Base-by-base conservation (phyloP, 2,329 filamentous ascomycete genomes). In the Calonectria crousiana region DNA sequence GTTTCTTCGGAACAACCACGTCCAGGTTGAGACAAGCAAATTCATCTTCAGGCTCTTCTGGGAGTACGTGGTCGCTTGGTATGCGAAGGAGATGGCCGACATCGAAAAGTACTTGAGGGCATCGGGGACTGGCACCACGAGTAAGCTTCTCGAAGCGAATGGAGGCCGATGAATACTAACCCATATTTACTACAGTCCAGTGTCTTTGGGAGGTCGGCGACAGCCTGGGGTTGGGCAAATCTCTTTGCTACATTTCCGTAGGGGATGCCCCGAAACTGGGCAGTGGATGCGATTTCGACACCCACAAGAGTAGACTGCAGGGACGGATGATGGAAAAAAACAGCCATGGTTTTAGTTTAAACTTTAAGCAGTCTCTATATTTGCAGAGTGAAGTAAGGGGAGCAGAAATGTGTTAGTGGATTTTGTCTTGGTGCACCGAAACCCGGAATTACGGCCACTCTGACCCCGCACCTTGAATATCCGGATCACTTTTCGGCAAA, bases 21-120 rank as follows among this genome's bases (percentile, higher is more conserved):
- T 87, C 86, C 20, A 88, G 72, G 73, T 87, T 88, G 69, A 87
- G 76, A 62, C 86, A 88, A 51, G 79, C 78, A 20, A 87, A 85
- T 74, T 88, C 86, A 72, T 87, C 84, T 74, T 87, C 85, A 0
- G 74, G 74, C 58, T 86, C 84, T 0, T 4, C 4, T 3, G 74
- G 75, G 8, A 79, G 47, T 3, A 30, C 30, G n/a, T 79, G 78
- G 32, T 84, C 81, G 47, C 83, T 82, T 0, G 86, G 86, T 16
- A 87, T 84, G 20, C 86, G 85, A 62, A 87, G 81, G 38, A 88
- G 76, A 77, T 87, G 83, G 23, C 86, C 82, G 5, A 87, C 82
- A 64, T 87, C 86, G 2, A 86, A 75, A 32, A 82, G 75, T 6
- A 81, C 80, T 64, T 87, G 86, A 10, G 86, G 86, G 58, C 86